Evolutionary conservation across 1,284 basidiomycete genomes (phyloP).

Genomic region (Lentinula novae-zelandiae): DNA sequence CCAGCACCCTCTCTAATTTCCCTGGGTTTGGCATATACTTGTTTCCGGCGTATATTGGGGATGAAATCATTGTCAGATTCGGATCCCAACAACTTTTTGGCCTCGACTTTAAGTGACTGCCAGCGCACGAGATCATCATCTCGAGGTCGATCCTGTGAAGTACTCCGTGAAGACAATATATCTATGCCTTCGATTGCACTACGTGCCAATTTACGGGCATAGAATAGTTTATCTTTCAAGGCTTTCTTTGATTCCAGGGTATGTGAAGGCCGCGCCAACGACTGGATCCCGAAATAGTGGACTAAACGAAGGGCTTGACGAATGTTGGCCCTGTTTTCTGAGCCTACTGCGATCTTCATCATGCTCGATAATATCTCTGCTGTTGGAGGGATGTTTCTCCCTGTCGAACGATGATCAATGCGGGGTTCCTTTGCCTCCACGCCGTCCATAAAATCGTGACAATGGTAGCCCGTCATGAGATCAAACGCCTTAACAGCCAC

Average conservation of each 20-base stretch:
- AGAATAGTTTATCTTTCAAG: constrained; percentile 29
- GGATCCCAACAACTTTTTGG: constrained; percentile 7
- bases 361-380: constrained; percentile 48
- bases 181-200: constrained; percentile 31
- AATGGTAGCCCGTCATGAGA: constrained; percentile 61
- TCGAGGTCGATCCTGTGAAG: constrained; percentile 9
- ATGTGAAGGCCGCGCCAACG: constrained; percentile 19
- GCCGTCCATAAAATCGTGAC: constrained; percentile 50
- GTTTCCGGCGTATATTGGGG: background rate
- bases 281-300: constrained; percentile 36
- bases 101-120: constrained; percentile 20
- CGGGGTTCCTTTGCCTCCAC: constrained; percentile 29
- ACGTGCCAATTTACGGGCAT: constrained; percentile 33
- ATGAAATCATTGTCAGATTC: background rate
- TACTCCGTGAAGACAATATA: constrained; percentile 20
- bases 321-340: constrained; percentile 42
- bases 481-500: constrained; percentile 54
- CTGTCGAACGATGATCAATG: constrained; percentile 35
- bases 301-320: constrained; percentile 59
- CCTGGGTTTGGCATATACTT: background rate
- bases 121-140: constrained; percentile 23
- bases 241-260: constrained; percentile 21
- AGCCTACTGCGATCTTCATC: constrained; percentile 48
- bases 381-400: constrained; percentile 40
- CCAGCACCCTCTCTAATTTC: background rate